Evolutionary conservation across 176 grass and related monocot species (phyloP).

Genomic region (Musa acuminata): DNA sequence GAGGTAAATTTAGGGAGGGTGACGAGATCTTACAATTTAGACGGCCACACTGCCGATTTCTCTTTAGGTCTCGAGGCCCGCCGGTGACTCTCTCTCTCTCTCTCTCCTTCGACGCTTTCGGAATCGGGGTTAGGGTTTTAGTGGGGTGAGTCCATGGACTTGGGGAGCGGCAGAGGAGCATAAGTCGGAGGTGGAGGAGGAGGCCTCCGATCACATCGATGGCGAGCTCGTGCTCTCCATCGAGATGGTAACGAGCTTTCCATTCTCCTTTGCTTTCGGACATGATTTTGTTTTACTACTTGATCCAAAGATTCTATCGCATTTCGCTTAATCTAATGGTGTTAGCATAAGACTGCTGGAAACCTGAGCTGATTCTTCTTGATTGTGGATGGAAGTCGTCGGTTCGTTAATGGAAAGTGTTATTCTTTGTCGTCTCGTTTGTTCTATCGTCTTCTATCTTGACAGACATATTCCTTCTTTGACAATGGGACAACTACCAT

Average conservation of each 20-base stretch:
- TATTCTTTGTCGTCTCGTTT: too few relatives aligned
- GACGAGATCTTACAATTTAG: background rate
- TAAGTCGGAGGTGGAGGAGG: conserved; percentile 16
- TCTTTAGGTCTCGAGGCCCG: background rate
- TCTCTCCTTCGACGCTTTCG: background rate
- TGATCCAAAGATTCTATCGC: too few relatives aligned
- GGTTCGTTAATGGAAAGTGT: too few relatives aligned
- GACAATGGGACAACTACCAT: conserved; percentile 47
- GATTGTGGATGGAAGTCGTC: too few relatives aligned
- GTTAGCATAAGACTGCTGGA: too few relatives aligned
- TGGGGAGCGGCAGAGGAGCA: background rate
- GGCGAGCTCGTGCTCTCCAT: conserved; percentile 15
- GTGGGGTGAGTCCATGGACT: background rate
- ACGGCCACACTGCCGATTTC: background rate
- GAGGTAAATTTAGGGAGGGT: background rate
- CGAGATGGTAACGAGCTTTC: conserved; percentile 4
- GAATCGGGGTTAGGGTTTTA: background rate
- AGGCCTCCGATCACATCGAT: conserved; percentile 4
- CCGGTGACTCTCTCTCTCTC: too few relatives aligned
- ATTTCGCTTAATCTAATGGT: too few relatives aligned
- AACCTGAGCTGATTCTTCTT: too few relatives aligned
- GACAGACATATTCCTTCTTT: conserved; percentile 51
- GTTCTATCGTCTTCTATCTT: conserved; percentile 30
- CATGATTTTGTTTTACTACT: too few relatives aligned
- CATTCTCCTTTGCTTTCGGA: too few relatives aligned